These are phyloP conservation scores for Kluyveromyces nonfermentans DNA, from an alignment of 805 yeast species.

Conservation along the genomic window DNA sequence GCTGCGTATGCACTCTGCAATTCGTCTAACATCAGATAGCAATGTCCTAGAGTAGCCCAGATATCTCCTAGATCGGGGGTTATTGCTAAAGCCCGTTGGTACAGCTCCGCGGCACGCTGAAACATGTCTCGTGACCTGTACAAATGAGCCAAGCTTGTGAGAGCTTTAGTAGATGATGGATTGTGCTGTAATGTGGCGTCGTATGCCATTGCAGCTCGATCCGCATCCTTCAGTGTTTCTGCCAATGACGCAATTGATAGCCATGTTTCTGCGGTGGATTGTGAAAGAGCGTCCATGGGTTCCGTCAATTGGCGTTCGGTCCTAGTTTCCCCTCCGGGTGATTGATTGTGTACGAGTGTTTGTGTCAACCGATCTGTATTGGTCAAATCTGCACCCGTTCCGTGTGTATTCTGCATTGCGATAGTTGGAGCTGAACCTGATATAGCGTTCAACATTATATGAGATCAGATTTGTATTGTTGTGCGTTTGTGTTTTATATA, in stretches of 20 bases:
- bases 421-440: neutral
- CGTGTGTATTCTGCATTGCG: constrained; percentile 6
- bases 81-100: constrained; percentile 74
- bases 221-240: constrained; percentile 79
- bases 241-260: constrained; percentile 82
- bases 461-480: neutral
- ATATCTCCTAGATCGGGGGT: constrained; percentile 89
- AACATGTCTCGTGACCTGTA: constrained; percentile 86
- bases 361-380: neutral
- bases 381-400: constrained; percentile 6
- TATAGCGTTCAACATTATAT: neutral
- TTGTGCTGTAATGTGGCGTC: constrained; percentile 80
- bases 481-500: neutral
- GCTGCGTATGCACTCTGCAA: constrained; percentile 92
- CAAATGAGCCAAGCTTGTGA: constrained; percentile 78
- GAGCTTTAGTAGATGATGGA: constrained; percentile 77
- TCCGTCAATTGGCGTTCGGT: constrained; percentile 7
- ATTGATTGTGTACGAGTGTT: neutral
- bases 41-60: constrained; percentile 95
- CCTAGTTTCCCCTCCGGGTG: constrained; percentile 1
- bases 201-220: constrained; percentile 79
- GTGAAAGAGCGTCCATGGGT: constrained; percentile 30
- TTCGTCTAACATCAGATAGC: constrained; percentile 94
- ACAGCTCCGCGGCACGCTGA: constrained; percentile 88
- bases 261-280: constrained; percentile 77